phyloP scores from a whole-genome alignment of 306 rosid genomes.

The Vicia faba region DNA sequence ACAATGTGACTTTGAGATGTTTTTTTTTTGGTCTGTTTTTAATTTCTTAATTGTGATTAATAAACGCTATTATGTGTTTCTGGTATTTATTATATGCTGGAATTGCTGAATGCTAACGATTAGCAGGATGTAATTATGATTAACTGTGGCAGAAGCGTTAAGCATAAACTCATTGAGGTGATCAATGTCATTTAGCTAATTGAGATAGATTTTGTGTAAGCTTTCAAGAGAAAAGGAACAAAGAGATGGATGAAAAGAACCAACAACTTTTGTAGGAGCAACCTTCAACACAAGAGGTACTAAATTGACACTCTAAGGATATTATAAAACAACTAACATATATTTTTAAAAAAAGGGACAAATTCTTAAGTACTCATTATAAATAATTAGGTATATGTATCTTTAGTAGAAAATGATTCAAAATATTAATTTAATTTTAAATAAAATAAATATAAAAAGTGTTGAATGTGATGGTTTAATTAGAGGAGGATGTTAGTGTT shows the following conservation, averaged over 20 bases:
- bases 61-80: not conserved
- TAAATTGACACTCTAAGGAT: too few species aligned
- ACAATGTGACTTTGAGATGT: not conserved
- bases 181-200: not conserved
- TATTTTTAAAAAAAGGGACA: too few species aligned
- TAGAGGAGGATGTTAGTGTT: too few species aligned
- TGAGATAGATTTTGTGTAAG: not conserved
- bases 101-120: not conserved
- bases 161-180: not conserved
- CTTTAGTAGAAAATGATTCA: too few species aligned
- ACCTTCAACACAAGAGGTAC: too few species aligned
- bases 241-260: not conserved
- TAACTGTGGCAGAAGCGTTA: not conserved
- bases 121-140: not conserved
- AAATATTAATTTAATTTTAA: too few species aligned
- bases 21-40: not conserved
- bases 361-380: too few species aligned
- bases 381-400: too few species aligned
- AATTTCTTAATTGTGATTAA: not conserved
- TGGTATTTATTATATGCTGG: slow-evolving; percentile 5
- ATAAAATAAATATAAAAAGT: too few species aligned
- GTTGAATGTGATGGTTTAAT: too few species aligned
- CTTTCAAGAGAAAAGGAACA: not conserved
- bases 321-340: too few species aligned
- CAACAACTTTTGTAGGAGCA: not conserved